These are phyloP conservation scores for Tulasnella sp. DNA, from an alignment of 768 basidiomycete genomes.

Conservation along the genomic window DNA sequence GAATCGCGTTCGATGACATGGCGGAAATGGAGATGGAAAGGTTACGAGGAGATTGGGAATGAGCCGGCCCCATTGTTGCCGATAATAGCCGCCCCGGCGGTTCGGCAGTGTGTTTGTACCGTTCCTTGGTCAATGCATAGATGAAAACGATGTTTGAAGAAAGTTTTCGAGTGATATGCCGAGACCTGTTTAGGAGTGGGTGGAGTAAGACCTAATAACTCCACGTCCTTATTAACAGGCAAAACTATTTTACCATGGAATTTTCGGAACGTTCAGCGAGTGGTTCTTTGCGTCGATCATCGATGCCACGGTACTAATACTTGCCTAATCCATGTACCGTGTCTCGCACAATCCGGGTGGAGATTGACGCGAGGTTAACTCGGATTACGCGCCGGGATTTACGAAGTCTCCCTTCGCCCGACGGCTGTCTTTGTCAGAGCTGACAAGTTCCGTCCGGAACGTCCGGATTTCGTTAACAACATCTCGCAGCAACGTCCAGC, in stretches of 20 bases:
- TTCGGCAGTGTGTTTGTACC: background rate
- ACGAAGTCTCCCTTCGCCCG: background rate
- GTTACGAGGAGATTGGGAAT: constrained; percentile 7
- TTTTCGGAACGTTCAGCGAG: background rate
- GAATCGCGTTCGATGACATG: constrained; percentile 28
- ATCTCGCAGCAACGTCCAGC: background rate
- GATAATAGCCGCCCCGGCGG: background rate
- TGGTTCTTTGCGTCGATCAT: background rate
- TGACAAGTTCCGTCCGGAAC: constrained; percentile 2
- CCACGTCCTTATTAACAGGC: background rate
- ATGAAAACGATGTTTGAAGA: background rate
- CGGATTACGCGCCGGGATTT: background rate
- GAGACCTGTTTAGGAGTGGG: background rate
- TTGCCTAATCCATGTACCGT: background rate
- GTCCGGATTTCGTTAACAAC: background rate
- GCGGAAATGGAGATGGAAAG: constrained; percentile 22
- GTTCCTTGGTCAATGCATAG: background rate
- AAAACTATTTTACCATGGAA: background rate
- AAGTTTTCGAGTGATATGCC: background rate
- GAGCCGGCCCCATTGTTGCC: background rate
- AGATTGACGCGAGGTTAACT: background rate
- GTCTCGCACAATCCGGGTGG: background rate
- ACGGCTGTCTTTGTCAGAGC: background rate
- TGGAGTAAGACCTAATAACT: background rate
- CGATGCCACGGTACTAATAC: background rate